A percentile compares a stretch with the other conserved stretches of the same genome.
Conservation (phyloP, 352 stramenopile genomes). For the Pythium graminicola region DNA sequence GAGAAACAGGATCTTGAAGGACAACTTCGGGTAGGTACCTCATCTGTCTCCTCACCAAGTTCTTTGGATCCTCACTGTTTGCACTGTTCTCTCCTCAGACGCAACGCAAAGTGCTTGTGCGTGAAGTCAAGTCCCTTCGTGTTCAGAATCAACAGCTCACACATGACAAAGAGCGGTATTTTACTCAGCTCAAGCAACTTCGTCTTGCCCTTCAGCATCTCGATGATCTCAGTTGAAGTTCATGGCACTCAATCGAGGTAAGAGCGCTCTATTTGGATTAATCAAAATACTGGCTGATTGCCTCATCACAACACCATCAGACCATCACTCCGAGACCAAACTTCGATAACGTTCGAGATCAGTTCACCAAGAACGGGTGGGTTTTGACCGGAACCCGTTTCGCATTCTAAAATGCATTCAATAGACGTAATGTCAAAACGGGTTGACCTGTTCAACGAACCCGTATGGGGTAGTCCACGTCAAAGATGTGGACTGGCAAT, state of each 20-base stretch:
- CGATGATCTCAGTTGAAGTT: constrained; percentile 38
- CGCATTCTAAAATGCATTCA: too few relatives aligned
- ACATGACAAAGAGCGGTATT: constrained; percentile 63
- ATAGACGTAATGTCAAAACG: neutral
- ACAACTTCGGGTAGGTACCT: constrained; percentile 40
- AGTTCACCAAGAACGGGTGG: constrained; percentile 6
- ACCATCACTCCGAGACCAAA: constrained; percentile 18
- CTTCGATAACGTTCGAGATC: constrained; percentile 26
- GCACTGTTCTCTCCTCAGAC: constrained; percentile 30
- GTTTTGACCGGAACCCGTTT: constrained; percentile 7
- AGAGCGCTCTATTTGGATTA: constrained; percentile 9
- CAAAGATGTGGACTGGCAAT: constrained; percentile 11
- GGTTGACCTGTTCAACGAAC: too few relatives aligned
- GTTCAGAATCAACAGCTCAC: constrained; percentile 58
- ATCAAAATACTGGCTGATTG: constrained; percentile 4
- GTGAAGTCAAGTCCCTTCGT: constrained; percentile 70
- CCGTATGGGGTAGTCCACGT: constrained; percentile 5
- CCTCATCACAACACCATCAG: constrained; percentile 14
- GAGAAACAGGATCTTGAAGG: constrained; percentile 73
- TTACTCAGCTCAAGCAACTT: constrained; percentile 69
- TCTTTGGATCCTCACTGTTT: neutral
- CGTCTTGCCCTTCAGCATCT: constrained; percentile 66
- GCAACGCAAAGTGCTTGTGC: constrained; percentile 75
- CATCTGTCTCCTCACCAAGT: neutral
- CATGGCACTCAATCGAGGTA: neutral